These are phyloP conservation scores for Ophiocordyceps sinensis DNA, from an alignment of 2,329 filamentous ascomycete genomes.

Conservation along the genomic window DNA sequence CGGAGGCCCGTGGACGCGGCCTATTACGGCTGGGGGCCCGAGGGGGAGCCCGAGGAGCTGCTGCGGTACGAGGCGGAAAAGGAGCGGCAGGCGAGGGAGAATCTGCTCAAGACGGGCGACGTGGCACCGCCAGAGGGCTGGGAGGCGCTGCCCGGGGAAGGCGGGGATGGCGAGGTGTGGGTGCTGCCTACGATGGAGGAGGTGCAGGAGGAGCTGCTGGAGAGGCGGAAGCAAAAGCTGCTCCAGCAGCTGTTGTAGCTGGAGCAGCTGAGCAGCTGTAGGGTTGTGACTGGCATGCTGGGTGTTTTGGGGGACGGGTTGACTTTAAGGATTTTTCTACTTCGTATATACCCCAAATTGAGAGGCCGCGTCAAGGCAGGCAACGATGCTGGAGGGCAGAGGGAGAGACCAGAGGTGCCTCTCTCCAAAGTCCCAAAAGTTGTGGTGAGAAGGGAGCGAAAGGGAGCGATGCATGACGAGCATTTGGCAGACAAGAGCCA, in stretches of 20 bases:
- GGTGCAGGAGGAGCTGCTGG: slow-evolving; percentile 86
- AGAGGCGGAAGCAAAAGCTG: slow-evolving; percentile 67
- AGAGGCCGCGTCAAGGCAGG: too few relatives aligned
- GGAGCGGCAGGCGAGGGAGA: slow-evolving; percentile 67
- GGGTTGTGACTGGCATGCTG: too few relatives aligned
- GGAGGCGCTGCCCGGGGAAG: slow-evolving; percentile 77
- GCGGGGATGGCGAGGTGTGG: slow-evolving; percentile 72
- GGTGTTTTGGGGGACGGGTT: too few relatives aligned
- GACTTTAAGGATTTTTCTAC: too few relatives aligned
- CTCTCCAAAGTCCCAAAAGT: too few relatives aligned
- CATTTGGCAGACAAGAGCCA: too few relatives aligned
- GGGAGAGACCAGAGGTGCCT: too few relatives aligned
- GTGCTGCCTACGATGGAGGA: slow-evolving; percentile 74
- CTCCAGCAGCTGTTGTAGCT: slow-evolving; percentile 55
- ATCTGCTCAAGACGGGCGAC: slow-evolving; percentile 44
- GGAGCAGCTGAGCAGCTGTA: too few relatives aligned
- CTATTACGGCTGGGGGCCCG: slow-evolving; percentile 90
- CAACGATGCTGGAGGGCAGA: too few relatives aligned
- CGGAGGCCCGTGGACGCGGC: slow-evolving; percentile 73
- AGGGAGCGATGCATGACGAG: too few relatives aligned
- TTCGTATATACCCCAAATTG: too few relatives aligned
- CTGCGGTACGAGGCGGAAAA: slow-evolving; percentile 69
- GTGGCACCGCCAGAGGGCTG: slow-evolving; percentile 52
- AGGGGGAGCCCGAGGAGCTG: slow-evolving; percentile 76
- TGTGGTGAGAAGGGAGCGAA: too few relatives aligned